phyloP scores from a whole-genome alignment of 352 stramenopile species.

The Phytopythium sindhum region DNA sequence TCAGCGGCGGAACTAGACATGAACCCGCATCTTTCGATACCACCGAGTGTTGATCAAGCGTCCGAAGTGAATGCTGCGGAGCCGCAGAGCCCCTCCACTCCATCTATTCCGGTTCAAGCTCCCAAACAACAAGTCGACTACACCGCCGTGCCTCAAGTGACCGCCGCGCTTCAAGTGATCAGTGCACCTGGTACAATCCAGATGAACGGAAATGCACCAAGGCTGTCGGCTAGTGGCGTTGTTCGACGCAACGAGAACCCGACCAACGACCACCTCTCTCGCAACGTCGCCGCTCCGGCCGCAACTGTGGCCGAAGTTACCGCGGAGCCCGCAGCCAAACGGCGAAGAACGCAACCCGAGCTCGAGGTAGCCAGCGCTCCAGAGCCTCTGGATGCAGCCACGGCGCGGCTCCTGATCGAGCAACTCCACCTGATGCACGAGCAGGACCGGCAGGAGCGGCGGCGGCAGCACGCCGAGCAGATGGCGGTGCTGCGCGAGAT shows the following conservation, averaged over 20 bases:
- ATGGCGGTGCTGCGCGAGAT: slow-evolving; percentile 51
- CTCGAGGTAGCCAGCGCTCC: background rate
- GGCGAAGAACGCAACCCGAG: background rate
- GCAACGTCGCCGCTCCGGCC: background rate
- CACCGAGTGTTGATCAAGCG: background rate
- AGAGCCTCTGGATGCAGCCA: slow-evolving; percentile 10
- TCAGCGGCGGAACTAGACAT: background rate
- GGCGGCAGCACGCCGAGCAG: slow-evolving; percentile 53
- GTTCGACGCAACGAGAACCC: background rate
- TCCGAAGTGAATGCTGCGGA: background rate
- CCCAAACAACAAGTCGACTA: background rate
- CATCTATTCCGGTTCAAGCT: too few species aligned
- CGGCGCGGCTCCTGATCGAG: slow-evolving; percentile 18
- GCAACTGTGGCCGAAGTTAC: background rate
- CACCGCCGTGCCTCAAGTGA: background rate
- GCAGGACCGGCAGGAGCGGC: slow-evolving; percentile 41
- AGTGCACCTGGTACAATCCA: background rate
- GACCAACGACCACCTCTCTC: background rate
- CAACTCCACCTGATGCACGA: slow-evolving; percentile 31
- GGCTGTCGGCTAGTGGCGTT: background rate
- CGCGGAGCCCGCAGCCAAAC: background rate
- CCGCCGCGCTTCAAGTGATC: background rate
- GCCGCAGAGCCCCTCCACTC: background rate
- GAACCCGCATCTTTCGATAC: background rate
- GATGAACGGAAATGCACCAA: background rate